These are phyloP conservation scores for Glonium stellatum DNA, from an alignment of 495 filamentous ascomycete species.

Conservation along the genomic window DNA sequence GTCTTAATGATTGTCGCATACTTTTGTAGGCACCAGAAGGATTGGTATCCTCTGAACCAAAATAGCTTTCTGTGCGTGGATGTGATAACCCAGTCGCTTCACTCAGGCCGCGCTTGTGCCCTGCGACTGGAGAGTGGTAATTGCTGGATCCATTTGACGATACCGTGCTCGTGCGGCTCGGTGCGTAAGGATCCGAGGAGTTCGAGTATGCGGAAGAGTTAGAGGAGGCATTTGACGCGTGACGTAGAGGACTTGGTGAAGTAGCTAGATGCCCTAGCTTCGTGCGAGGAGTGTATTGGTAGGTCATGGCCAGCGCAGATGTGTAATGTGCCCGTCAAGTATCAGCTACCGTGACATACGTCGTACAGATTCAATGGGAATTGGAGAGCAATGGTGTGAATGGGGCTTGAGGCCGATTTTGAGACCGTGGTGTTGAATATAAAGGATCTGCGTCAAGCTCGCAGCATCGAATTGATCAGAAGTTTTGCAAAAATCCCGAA, in stretches of 20 bases:
- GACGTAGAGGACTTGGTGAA: conserved; percentile 56
- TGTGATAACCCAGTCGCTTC: conserved; percentile 51
- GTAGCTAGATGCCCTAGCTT: conserved; percentile 50
- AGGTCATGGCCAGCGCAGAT: conserved; percentile 23
- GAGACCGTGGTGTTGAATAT: conserved; percentile 15
- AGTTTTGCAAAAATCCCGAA: not conserved
- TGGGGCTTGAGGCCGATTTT: conserved; percentile 23
- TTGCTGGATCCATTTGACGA: conserved; percentile 70
- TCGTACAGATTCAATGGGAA: conserved; percentile 13
- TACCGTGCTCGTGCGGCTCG: conserved; percentile 66
- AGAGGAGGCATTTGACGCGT: conserved; percentile 72
- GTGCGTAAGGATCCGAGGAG: conserved; percentile 56
- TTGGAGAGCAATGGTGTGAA: conserved; percentile 4
- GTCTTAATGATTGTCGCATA: conserved; percentile 68
- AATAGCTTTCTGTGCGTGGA: conserved; percentile 37
- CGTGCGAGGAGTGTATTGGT: conserved; percentile 25
- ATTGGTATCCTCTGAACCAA: conserved; percentile 42
- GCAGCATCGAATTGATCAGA: not conserved
- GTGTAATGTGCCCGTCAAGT: not conserved
- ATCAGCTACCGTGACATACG: conserved; percentile 18
- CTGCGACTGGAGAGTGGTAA: conserved; percentile 41
- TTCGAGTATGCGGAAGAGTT: conserved; percentile 71
- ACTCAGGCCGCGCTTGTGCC: conserved; percentile 72
- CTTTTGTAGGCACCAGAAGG: conserved; percentile 56
- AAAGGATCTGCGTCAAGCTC: conserved; percentile 12